Conservation (phyloP, 83 land plant species). For the Isoetes engelmannii region DNA sequence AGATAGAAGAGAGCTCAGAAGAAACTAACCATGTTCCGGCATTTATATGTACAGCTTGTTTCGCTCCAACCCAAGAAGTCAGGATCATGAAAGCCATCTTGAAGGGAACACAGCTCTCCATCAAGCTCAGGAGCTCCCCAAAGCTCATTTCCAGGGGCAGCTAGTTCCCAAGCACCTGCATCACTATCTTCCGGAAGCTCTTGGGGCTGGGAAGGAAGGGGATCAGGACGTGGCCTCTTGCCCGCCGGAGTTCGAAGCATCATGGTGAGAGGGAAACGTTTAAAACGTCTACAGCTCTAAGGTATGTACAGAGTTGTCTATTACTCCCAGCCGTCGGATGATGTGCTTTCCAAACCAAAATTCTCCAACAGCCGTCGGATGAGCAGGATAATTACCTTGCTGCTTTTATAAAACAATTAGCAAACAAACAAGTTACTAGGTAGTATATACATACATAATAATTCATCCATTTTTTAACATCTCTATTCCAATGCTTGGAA, state of each 20-base stretch:
- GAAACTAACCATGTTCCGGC: constrained; percentile 9
- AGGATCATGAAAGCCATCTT: background rate
- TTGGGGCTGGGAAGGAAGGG: background rate
- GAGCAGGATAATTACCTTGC: too few species aligned
- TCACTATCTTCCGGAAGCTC: background rate
- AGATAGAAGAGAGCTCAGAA: background rate
- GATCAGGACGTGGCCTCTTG: background rate
- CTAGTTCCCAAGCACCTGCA: background rate
- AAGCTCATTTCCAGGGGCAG: background rate
- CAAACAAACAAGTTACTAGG: too few species aligned
- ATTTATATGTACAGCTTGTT: constrained; percentile 3
- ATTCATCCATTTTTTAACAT: too few species aligned
- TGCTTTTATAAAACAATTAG: too few species aligned
- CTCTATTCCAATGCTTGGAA: too few species aligned
- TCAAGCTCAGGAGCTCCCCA: background rate
- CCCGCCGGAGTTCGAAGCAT: constrained; percentile 4
- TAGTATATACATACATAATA: too few species aligned
- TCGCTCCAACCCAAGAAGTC: background rate
- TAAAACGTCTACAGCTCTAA: too few species aligned
- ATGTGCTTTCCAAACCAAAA: too few species aligned
- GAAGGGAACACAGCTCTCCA: background rate
- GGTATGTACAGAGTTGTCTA: too few species aligned
- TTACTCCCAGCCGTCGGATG: too few species aligned
- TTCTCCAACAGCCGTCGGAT: too few species aligned
- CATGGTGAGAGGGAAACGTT: background rate